Evolutionary conservation across 129 eudicot genomes (phyloP).

Genomic region (Silybum marianum): DNA sequence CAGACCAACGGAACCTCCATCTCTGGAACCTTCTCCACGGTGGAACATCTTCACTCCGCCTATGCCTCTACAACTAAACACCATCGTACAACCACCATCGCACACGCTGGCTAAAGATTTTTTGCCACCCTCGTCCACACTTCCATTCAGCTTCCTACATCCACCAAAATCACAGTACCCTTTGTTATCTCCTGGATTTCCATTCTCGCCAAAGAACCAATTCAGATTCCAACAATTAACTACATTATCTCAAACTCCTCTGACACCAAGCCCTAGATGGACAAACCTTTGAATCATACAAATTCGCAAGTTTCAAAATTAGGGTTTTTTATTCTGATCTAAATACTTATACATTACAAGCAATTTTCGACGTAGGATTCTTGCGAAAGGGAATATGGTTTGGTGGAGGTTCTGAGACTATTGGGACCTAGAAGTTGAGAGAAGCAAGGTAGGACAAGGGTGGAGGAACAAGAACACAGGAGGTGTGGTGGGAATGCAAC

Average conservation of each 20-base stretch:
- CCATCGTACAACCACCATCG: not conserved
- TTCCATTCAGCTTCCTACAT: constrained; percentile 71
- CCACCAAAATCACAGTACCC: constrained; percentile 67
- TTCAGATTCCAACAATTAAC: constrained; percentile 56
- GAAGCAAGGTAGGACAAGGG: no score
- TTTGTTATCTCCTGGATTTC: constrained; percentile 49
- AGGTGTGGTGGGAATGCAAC: no score
- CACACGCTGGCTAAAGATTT: constrained; percentile 13
- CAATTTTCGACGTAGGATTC: no score
- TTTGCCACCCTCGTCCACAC: constrained; percentile 57
- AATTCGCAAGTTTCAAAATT: constrained; percentile 20
- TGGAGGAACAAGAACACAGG: no score
- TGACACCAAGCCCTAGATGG: constrained; percentile 73
- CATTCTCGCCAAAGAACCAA: constrained; percentile 56
- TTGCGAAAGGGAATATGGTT: no score
- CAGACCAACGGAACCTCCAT: constrained; percentile 37
- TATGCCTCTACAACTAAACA: constrained; percentile 26
- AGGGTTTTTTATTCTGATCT: constrained; percentile 25
- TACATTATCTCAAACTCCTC: constrained; percentile 58
- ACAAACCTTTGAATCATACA: constrained; percentile 32
- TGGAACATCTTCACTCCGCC: constrained; percentile 36
- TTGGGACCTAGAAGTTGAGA: no score
- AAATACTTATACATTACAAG: constrained; percentile 14
- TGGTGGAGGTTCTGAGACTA: no score
- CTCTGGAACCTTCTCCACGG: constrained; percentile 16